Evolutionary conservation across 2,329 filamentous ascomycete genomes (phyloP).

Genomic region (Penicillium hesseltinei): DNA sequence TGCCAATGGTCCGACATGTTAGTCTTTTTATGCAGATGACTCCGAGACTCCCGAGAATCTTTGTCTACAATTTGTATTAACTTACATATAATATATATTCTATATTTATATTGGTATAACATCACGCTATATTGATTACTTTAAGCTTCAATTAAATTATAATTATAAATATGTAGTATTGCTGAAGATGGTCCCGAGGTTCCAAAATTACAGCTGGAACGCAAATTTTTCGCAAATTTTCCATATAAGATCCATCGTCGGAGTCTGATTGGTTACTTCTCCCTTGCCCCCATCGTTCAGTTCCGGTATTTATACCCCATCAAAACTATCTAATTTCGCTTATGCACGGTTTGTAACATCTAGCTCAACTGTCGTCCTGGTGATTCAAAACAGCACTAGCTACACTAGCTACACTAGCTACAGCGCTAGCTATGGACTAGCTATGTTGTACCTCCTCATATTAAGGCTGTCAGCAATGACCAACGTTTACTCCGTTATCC

Average conservation of each 20-base stretch:
- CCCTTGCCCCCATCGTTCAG: conserved; percentile 14
- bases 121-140: neutral
- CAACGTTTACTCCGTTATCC: neutral
- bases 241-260: conserved; percentile 20
- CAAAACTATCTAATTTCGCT: conserved; percentile 36
- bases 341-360: conserved; percentile 9
- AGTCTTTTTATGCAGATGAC: neutral
- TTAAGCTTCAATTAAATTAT: neutral
- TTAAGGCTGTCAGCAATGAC: neutral
- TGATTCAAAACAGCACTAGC: neutral
- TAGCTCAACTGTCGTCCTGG: conserved; percentile 14
- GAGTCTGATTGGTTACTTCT: conserved; percentile 19
- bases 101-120: neutral
- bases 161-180: neutral
- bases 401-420: neutral
- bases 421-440: too few relatives aligned
- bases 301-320: conserved; percentile 14
- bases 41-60: neutral
- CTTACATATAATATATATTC: neutral
- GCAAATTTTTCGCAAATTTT: conserved; percentile 7
- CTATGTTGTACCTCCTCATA: neutral
- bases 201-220: neutral
- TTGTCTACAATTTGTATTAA: neutral
- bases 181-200: too few relatives aligned
- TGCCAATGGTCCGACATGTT: conserved; percentile 2